phyloP scores from a whole-genome alignment of 2,329 filamentous ascomycete species.

The Botryotinia globosa region DNA sequence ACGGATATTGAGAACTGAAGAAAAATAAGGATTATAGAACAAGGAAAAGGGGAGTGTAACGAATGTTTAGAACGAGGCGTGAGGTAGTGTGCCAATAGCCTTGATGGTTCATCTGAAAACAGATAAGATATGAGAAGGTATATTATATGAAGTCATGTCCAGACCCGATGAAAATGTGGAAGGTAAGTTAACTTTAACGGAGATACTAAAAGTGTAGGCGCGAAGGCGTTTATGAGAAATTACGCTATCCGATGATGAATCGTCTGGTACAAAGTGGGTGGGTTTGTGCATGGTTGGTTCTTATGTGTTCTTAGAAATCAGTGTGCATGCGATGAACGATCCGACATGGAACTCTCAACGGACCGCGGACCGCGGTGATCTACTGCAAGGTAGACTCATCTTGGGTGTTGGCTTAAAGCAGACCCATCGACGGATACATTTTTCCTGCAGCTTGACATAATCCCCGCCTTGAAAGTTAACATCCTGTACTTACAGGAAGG shows the following conservation, averaged over 20 bases:
- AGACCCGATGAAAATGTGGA: not conserved
- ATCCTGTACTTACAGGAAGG: conserved; percentile 20
- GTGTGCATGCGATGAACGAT: conserved; percentile 7
- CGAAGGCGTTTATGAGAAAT: conserved; percentile 20
- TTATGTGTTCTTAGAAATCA: conserved; percentile 6
- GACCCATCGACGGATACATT: conserved; percentile 19
- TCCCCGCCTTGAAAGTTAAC: conserved; percentile 10
- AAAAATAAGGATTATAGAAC: not conserved
- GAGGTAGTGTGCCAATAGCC: not conserved
- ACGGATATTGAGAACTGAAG: not conserved
- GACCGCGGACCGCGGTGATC: conserved; percentile 13
- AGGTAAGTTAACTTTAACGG: conserved; percentile 1
- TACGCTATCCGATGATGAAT: conserved; percentile 16
- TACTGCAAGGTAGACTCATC: conserved; percentile 10
- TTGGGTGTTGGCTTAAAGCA: conserved; percentile 13
- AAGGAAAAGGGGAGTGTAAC: not conserved
- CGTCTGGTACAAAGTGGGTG: conserved; percentile 5
- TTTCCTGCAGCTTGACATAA: conserved; percentile 13
- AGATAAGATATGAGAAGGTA: not conserved
- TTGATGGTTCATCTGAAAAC: not conserved
- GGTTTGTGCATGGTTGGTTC: conserved; percentile 19
- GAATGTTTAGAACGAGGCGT: not conserved
- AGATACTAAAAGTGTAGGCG: conserved; percentile 10
- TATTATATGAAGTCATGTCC: conserved; percentile 6
- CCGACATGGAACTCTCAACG: conserved; percentile 4